These are phyloP conservation scores for Amanita inopinata DNA, from an alignment of 768 basidiomycete species.

Conservation along the genomic window DNA sequence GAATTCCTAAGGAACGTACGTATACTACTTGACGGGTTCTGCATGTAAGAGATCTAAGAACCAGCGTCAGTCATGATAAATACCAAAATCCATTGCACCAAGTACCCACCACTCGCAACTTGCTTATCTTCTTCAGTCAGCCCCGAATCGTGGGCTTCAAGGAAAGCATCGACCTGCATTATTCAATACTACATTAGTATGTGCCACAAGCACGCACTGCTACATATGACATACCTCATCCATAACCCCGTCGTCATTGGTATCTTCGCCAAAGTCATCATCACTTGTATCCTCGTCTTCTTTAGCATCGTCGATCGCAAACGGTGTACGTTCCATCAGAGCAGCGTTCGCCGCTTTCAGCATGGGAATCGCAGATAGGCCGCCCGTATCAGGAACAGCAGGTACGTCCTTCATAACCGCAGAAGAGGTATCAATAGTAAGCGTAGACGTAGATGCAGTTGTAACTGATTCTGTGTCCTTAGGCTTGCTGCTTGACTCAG, in stretches of 20 bases:
- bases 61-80: constrained; percentile 7
- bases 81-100: too few species aligned
- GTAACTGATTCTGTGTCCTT: constrained; percentile 8
- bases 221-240: constrained; percentile 73
- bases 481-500: neutral
- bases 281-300: constrained; percentile 73
- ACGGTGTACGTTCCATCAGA: constrained; percentile 85
- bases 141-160: constrained; percentile 88
- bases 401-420: constrained; percentile 19
- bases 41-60: constrained; percentile 48
- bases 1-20: too few species aligned
- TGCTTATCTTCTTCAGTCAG: constrained; percentile 72
- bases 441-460: constrained; percentile 14
- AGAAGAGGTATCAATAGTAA: constrained; percentile 39
- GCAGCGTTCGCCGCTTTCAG: constrained; percentile 72
- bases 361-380: constrained; percentile 51
- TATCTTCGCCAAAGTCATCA: constrained; percentile 39
- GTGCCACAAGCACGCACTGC: neutral
- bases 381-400: constrained; percentile 26
- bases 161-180: constrained; percentile 77
- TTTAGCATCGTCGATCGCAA: constrained; percentile 93
- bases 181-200: neutral
- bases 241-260: constrained; percentile 48
- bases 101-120: constrained; percentile 64
- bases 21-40: constrained; percentile 42